Evolutionary conservation across 2,329 filamentous ascomycete species (phyloP), one percentile per base, ranked within the genome.

Genomic region (Penicillium janthinellum): DNA sequence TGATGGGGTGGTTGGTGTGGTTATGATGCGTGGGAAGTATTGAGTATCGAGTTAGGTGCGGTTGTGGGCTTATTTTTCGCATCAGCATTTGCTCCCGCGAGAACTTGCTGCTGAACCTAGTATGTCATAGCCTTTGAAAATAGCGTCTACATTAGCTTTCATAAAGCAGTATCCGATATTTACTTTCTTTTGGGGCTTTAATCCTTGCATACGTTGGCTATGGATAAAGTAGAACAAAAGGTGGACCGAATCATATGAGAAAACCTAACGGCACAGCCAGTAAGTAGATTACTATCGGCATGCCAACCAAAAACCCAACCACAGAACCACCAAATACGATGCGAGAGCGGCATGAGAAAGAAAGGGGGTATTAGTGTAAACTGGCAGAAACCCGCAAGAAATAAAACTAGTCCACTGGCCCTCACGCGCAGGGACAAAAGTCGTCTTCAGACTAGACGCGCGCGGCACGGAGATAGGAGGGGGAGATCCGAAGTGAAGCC

Each of bases 1-100:
- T 35, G 79, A 85, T 39, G 86, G 86, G 0, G 77, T 71, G 57
- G 83, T 88, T 22, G 80, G 79, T 62, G 80, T 81, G 54, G 79
- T 83, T 25, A 76, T 84, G 74, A 73, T 69, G 58, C 64, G 71
- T 42, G 60, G 64, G 37, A 65, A 60, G 39, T 62, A 59, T 42
- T 59, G 20, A 58, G 20, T 2, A 22, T 34, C 44, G 39, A 28
- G 20, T 37, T 35, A 15, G 25, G 10, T 28, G 20, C 14, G 5
- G 22, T 28, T 3, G 14, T 17, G 7, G 20, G 4, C 7, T 4
- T 20, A 6, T 14, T 20, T 4, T 35, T 49, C 7, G 28, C 28
- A 49, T 35, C 20, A 35, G 47, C 47, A 35, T 49, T 34, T 31
- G 31, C 28, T 35, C 35, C 28, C 45, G 12, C n/a, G 6, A 20